These are phyloP conservation scores for Penicillium thymicola DNA, from an alignment of 2,329 filamentous ascomycete genomes.

Conservation along the genomic window DNA sequence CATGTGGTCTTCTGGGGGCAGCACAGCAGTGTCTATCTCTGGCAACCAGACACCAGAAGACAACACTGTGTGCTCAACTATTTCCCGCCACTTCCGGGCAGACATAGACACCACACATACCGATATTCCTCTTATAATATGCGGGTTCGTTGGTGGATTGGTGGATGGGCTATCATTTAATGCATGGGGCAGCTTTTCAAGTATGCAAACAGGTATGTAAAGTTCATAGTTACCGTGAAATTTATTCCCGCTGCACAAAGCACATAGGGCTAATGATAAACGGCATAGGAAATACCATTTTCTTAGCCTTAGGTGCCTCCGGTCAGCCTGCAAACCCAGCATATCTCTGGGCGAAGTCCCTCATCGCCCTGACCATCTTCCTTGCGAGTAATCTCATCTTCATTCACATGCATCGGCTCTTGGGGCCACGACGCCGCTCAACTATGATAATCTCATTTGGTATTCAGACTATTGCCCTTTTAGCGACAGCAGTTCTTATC, in stretches of 20 bases:
- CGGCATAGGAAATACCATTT: conserved; percentile 42
- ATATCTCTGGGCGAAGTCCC: conserved; percentile 44
- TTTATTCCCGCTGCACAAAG: neutral
- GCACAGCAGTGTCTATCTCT: conserved; percentile 25
- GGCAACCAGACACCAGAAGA: conserved; percentile 15
- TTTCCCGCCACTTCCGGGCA: conserved; percentile 20
- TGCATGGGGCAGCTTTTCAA: conserved; percentile 43
- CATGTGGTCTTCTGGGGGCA: conserved; percentile 22
- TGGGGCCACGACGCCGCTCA: conserved; percentile 35
- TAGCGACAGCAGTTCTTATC: conserved; percentile 36
- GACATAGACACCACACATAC: conserved; percentile 26
- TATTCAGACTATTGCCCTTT: conserved; percentile 36
- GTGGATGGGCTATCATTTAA: conserved; percentile 43
- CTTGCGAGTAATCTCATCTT: conserved; percentile 41
- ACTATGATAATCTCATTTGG: conserved; percentile 41
- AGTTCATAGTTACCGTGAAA: neutral
- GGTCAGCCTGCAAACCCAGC: conserved; percentile 40
- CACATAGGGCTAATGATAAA: neutral
- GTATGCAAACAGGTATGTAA: conserved; percentile 43
- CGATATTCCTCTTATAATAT: conserved; percentile 33
- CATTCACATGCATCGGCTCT: conserved; percentile 32
- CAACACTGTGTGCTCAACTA: conserved; percentile 8
- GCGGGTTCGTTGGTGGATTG: conserved; percentile 40
- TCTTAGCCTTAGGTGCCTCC: conserved; percentile 43
- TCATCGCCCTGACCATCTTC: conserved; percentile 41